Evolutionary conservation across 306 rosid species (phyloP), one percentile per base, ranked within the genome.

Genomic region (Rosa chinensis): DNA sequence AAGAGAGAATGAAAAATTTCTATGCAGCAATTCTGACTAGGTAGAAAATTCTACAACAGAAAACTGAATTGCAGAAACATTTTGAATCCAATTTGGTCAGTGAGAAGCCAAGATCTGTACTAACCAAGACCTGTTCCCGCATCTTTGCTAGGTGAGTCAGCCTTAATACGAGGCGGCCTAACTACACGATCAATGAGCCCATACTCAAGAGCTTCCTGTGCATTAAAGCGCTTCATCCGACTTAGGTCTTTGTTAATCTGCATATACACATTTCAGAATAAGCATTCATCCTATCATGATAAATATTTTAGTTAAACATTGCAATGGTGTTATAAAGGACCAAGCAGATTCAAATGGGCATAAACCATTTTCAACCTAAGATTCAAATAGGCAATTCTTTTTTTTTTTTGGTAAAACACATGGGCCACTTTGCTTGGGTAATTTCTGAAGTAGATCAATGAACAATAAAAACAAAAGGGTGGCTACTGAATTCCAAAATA

Each of bases 131-230:
- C 99, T 23, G 92, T 70, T 78, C 90, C 90, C 6, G 77, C 86
- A 72, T 91, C 96, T 92, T 82, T 83, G 77, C 58, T 87, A 68
- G 95, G 92, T 25, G 95, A 91, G 39, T 90, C 96, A 2, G 97
- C 89, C 89, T 92, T 89, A 64, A 92, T 87, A 62, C 94, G 96
- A 52, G 90, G 91, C 1, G 98, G 98, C 87, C 96, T 90, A 28
- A 86, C 86, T 21, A 95, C 72, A 14, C 90, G 92, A 85, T 95
- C 99, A 47, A 95, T 85, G 73, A 95, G 88, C 64, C 99, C 99
- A 66, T 95, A 95, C n/a, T 95, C 99, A 47, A 92, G 86, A 84
- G 99, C 98, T 82, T 89, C 92, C 79, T 87, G 90, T 49, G 99
- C 84, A 81, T 75, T 82, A 64, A 92, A 92, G 10, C 89, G 92